These are phyloP conservation scores for Akebia trifoliata DNA, from an alignment of 164 flowering plant species.

Conservation along the genomic window DNA sequence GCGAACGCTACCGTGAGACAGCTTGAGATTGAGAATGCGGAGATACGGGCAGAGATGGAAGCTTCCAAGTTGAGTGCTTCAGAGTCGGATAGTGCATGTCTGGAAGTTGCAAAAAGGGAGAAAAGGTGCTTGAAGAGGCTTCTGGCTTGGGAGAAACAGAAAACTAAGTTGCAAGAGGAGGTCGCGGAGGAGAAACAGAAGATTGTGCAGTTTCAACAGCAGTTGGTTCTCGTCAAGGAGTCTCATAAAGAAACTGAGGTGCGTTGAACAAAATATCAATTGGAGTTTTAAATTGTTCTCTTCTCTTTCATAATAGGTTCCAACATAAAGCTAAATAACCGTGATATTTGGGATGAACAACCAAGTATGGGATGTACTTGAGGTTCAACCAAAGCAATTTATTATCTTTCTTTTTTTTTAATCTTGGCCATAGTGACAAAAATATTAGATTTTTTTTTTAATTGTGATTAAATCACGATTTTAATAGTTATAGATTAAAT, in stretches of 20 bases:
- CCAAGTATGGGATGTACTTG: too few species aligned
- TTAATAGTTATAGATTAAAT: too few species aligned
- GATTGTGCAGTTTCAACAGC: constrained; percentile 49
- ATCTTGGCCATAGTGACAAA: too few species aligned
- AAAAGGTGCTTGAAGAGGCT: constrained; percentile 80
- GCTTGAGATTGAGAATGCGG: constrained; percentile 95
- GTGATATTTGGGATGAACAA: neutral
- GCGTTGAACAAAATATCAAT: constrained; percentile 3
- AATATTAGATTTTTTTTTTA: too few species aligned
- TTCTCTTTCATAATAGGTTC: neutral
- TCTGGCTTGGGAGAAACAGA: constrained; percentile 88
- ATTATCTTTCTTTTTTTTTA: too few species aligned
- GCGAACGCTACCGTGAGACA: constrained; percentile 84
- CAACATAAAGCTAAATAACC: neutral
- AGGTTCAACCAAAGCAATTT: too few species aligned
- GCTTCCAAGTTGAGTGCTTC: constrained; percentile 93
- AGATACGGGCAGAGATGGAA: constrained; percentile 96
- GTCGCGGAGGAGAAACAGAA: constrained; percentile 65
- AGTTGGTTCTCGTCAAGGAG: constrained; percentile 41
- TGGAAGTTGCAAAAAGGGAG: constrained; percentile 89
- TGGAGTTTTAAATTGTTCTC: neutral
- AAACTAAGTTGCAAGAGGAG: constrained; percentile 76
- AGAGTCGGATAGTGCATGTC: constrained; percentile 67
- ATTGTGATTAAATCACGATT: too few species aligned
- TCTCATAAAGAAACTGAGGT: constrained; percentile 81